Percentiles rank a stretch among this genome's conserved stretches.
These are phyloP conservation scores for Gossypium raimondii DNA, from an alignment of 345 rosid species.

Conservation along the genomic window DNA sequence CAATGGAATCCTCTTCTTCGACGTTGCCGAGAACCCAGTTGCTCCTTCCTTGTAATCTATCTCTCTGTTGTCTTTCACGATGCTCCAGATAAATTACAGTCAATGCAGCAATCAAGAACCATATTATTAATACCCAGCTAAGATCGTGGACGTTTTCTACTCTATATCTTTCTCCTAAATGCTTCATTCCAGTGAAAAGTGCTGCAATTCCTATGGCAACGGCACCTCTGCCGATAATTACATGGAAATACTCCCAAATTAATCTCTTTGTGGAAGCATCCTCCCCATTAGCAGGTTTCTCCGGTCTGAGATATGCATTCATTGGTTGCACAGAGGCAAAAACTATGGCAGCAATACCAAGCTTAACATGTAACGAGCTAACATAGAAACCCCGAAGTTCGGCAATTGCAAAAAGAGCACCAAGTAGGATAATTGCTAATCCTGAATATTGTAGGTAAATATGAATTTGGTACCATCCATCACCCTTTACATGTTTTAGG, in stretches of 20 bases:
- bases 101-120: constrained; percentile 55
- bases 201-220: constrained; percentile 53
- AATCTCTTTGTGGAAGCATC: constrained; percentile 43
- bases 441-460: constrained; percentile 90
- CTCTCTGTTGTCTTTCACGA: constrained; percentile 40
- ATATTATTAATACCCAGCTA: constrained; percentile 55
- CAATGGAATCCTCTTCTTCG: constrained; percentile 78
- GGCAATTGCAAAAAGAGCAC: constrained; percentile 87
- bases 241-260: constrained; percentile 82
- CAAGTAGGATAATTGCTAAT: constrained; percentile 73
- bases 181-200: constrained; percentile 68
- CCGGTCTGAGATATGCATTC: constrained; percentile 81
- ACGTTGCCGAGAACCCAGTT: constrained; percentile 75
- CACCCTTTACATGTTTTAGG: constrained; percentile 89
- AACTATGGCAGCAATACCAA: constrained; percentile 66
- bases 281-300: constrained; percentile 59
- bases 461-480: constrained; percentile 89
- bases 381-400: constrained; percentile 74
- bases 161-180: constrained; percentile 77
- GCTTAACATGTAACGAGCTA: constrained; percentile 72
- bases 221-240: constrained; percentile 64
- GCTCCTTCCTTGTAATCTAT: constrained; percentile 50
- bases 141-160: constrained; percentile 71
- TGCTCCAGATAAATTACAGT: constrained; percentile 53
- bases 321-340: constrained; percentile 76